Evolutionary conservation across 495 filamentous ascomycete genomes (phyloP).

Genomic region (Staphylotrichum longicolle): DNA sequence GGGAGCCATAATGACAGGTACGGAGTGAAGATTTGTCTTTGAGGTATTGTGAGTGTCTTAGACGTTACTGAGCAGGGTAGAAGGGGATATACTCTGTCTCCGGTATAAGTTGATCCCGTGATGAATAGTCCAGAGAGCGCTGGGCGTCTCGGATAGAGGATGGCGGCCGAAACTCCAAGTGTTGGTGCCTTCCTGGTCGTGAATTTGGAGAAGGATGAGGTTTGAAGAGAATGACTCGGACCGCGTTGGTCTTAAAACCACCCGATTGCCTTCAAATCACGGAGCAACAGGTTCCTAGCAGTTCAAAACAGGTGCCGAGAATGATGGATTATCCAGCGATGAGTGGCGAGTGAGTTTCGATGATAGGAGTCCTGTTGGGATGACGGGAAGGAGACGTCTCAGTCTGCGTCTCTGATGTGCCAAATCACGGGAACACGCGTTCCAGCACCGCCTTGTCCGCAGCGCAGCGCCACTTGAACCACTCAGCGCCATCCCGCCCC

Average conservation of each 20-base stretch:
- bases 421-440: slow-evolving; percentile 5
- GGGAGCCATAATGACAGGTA: slow-evolving; percentile 37
- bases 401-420: background rate
- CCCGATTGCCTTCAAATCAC: too few species aligned
- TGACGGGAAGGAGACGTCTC: too few species aligned
- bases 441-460: background rate
- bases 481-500: background rate
- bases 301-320: too few species aligned
- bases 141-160: background rate
- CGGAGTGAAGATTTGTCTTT: background rate
- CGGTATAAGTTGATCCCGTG: background rate
- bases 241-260: too few species aligned
- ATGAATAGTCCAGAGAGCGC: background rate
- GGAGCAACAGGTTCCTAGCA: too few species aligned
- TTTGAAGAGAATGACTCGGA: background rate
- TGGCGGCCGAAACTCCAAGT: background rate
- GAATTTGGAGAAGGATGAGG: background rate
- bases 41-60: background rate
- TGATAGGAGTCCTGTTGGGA: too few species aligned
- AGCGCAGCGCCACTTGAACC: background rate
- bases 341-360: too few species aligned
- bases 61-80: too few species aligned
- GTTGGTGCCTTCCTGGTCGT: background rate
- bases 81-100: too few species aligned
- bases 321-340: too few species aligned